phyloP scores from a whole-genome alignment of 208 protist genomes.

The Eutreptiella sp. region DNA sequence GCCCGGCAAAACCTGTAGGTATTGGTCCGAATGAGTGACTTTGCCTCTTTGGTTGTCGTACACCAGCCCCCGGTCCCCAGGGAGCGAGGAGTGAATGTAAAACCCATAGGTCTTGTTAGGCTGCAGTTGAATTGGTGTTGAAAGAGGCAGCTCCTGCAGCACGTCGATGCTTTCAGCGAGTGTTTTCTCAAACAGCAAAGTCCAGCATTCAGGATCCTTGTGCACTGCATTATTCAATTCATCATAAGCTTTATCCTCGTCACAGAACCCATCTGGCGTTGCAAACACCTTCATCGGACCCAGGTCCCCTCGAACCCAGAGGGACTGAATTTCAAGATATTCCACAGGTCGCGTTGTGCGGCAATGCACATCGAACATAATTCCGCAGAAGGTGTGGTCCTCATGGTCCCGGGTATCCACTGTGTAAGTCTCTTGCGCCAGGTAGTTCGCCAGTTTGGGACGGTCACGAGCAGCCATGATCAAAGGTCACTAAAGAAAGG shows the following conservation, averaged over 20 bases:
- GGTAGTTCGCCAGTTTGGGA: neutral
- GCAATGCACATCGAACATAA: slow-evolving; percentile 27
- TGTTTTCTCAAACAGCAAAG: neutral
- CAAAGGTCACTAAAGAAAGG: slow-evolving; percentile 1
- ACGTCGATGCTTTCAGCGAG: neutral
- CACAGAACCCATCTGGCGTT: neutral
- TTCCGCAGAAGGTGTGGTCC: slow-evolving; percentile 31
- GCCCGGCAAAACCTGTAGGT: slow-evolving; percentile 1
- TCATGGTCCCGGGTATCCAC: slow-evolving; percentile 12
- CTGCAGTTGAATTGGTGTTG: neutral
- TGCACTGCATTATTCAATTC: neutral
- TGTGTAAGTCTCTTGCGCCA: slow-evolving; percentile 5
- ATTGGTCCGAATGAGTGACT: neutral
- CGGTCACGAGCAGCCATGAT: slow-evolving; percentile 4
- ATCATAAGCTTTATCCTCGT: neutral
- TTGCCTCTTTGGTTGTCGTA: slow-evolving; percentile 14
- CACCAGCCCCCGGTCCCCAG: slow-evolving; percentile 17
- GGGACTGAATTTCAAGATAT: slow-evolving; percentile 6
- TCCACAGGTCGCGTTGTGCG: neutral
- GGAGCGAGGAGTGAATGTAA: slow-evolving; percentile 23
- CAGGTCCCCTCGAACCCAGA: slow-evolving; percentile 14
- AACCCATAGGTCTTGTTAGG: neutral
- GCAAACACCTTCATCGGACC: slow-evolving; percentile 6
- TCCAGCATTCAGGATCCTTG: neutral
- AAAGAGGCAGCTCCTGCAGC: neutral